These are phyloP conservation scores for Rhizopogon roseolus DNA, from an alignment of 768 basidiomycete genomes.

Conservation along the genomic window DNA sequence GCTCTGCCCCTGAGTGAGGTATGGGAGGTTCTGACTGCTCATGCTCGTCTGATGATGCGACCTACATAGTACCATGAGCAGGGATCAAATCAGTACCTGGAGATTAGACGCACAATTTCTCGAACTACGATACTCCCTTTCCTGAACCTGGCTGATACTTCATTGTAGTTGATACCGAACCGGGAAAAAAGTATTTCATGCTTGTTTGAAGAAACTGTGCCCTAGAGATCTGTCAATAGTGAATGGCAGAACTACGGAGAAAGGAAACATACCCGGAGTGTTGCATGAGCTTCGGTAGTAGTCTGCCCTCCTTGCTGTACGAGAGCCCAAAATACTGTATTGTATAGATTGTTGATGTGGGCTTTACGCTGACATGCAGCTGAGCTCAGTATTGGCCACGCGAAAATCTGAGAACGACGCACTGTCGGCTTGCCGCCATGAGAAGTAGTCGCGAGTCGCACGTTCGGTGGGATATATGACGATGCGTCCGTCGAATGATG, in stretches of 20 bases:
- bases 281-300: constrained; percentile 76
- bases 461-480: constrained; percentile 71
- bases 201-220: constrained; percentile 85
- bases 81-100: background rate
- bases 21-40: background rate
- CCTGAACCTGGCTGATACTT: constrained; percentile 61
- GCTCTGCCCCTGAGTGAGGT: no score
- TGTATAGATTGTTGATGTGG: constrained; percentile 97
- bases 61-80: background rate
- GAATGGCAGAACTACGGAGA: background rate
- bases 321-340: constrained; percentile 93
- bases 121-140: constrained; percentile 86
- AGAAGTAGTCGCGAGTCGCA: constrained; percentile 86
- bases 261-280: constrained; percentile 52
- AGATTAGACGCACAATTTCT: constrained; percentile 37
- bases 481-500: constrained; percentile 89
- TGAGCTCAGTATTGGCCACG: constrained; percentile 5
- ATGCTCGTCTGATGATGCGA: background rate
- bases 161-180: constrained; percentile 88
- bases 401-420: constrained; percentile 23
- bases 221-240: constrained; percentile 40
- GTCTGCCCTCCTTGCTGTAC: constrained; percentile 78
- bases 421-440: constrained; percentile 98
- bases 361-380: constrained; percentile 44
- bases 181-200: constrained; percentile 83